These are phyloP conservation scores for Rutidosis leptorrhynchoides DNA, from an alignment of 129 eudicot species.

Conservation along the genomic window DNA sequence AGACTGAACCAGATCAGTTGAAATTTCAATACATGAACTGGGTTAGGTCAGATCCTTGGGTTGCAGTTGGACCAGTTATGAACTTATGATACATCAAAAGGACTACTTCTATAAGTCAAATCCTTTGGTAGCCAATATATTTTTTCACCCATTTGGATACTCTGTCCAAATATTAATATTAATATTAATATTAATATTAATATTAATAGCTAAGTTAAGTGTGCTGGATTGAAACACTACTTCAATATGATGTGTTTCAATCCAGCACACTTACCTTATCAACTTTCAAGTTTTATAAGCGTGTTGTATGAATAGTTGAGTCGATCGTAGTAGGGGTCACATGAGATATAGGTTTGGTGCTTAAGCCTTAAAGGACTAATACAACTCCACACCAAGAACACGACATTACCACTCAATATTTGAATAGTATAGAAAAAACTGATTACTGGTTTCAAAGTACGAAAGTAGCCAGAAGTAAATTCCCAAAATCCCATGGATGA, in stretches of 20 bases:
- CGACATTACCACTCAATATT: neutral
- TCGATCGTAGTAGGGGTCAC: neutral
- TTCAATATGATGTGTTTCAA: too few relatives aligned
- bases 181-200: too few relatives aligned
- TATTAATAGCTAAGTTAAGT: too few relatives aligned
- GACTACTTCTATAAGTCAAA: neutral
- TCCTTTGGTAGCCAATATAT: neutral
- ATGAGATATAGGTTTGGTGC: neutral
- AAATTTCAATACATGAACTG: neutral
- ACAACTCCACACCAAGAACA: slow-evolving; percentile 5
- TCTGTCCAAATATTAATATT: neutral
- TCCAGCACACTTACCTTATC: neutral
- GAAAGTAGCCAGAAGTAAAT: neutral
- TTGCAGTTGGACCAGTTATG: neutral
- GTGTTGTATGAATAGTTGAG: neutral
- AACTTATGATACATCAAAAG: neutral
- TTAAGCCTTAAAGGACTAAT: neutral
- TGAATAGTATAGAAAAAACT: neutral
- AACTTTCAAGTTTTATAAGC: neutral
- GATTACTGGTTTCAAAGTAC: neutral
- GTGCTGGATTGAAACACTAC: too few relatives aligned
- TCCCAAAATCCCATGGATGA: neutral
- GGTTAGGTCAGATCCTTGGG: neutral
- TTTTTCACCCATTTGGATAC: neutral
- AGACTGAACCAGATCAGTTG: neutral